These are phyloP conservation scores for Annulohypoxylon truncatum DNA, from an alignment of 2,329 filamentous ascomycete species.

Conservation along the genomic window DNA sequence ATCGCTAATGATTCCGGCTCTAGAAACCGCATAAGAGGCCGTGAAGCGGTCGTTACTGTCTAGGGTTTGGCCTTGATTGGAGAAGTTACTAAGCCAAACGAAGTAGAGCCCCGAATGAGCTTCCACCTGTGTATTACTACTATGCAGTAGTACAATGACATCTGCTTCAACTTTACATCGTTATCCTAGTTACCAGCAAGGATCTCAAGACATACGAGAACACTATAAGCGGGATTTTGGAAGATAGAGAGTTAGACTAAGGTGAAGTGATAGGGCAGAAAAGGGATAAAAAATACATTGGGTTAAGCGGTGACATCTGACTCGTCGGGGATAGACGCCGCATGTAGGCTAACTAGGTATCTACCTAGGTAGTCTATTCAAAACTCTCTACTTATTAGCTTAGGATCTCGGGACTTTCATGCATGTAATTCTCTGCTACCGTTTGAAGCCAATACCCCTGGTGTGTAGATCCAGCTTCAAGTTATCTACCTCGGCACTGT, in stretches of 20 bases:
- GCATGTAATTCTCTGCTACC: not conserved
- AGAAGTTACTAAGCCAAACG: not conserved
- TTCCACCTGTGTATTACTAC: not conserved
- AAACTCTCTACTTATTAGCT: not conserved
- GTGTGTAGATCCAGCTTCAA: not conserved
- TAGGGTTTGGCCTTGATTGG: not conserved
- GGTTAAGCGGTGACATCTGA: not conserved
- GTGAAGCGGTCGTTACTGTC: not conserved
- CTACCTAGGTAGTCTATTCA: not conserved
- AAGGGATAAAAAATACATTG: not conserved
- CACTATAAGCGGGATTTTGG: not conserved
- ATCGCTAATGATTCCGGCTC: not conserved
- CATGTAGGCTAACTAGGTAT: not conserved
- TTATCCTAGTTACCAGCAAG: not conserved
- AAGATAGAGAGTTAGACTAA: not conserved
- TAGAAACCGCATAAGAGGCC: not conserved
- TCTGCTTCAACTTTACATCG: not conserved
- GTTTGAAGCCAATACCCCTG: not conserved
- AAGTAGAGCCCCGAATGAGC: not conserved
- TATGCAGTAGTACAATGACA: not conserved
- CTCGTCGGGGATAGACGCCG: not conserved
- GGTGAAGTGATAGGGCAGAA: not conserved
- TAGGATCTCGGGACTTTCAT: not conserved
- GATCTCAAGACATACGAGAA: not conserved
- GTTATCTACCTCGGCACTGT: not conserved